Evolutionary conservation across 495 filamentous ascomycete genomes (phyloP), one percentile per base, ranked within the genome.

Genomic region (Letharia columbiana): DNA sequence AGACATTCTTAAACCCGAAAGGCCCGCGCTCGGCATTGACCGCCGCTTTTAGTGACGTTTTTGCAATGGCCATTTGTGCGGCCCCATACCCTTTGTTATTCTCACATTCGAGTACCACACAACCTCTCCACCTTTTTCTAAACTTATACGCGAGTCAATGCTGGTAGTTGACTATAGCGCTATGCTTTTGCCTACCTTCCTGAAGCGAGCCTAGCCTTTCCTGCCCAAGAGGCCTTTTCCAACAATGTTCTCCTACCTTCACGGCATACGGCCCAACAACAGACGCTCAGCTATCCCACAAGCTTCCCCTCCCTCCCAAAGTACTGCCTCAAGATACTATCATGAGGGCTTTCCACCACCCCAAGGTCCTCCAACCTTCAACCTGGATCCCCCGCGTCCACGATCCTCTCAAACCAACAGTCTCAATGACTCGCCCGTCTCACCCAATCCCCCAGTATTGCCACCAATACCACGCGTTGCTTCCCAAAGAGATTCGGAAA

Each of bases 401-500:
- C 66, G 56, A 64, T 60, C 39, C 23, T 63, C 66, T n/a, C 58
- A 45, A 61, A 13, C 45, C 12, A 35, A 40, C 7, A 66, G 45
- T 56, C 50, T 61, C 54, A 66, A 62, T 28, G 33, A 41, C 42
- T 77, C 73, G 35, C 76, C 73, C 28, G 67, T 78, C 7, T 74
- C 73, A 12, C 67, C 74, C 23, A 69, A 64, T 47, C 75, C 76
- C 57, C 76, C 76, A 6, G 70, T 68, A 35, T 68, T 78, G 31
- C 76, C 76, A n/a, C 74, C 76, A 7, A 78, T 77, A 18, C 75
- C 75, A 56, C 76, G 76, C 60, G 71, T 77, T 42, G 73, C 76
- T 41, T 77, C 74, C 20, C 70, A 69, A 20, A 58, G 68, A 52
- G 70, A 73, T 17, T 52, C 57, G 35, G 54, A 49, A 62, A 42